These are phyloP conservation scores for Alternaria burnsii DNA, from an alignment of 2,329 filamentous ascomycete species.

Conservation along the genomic window DNA sequence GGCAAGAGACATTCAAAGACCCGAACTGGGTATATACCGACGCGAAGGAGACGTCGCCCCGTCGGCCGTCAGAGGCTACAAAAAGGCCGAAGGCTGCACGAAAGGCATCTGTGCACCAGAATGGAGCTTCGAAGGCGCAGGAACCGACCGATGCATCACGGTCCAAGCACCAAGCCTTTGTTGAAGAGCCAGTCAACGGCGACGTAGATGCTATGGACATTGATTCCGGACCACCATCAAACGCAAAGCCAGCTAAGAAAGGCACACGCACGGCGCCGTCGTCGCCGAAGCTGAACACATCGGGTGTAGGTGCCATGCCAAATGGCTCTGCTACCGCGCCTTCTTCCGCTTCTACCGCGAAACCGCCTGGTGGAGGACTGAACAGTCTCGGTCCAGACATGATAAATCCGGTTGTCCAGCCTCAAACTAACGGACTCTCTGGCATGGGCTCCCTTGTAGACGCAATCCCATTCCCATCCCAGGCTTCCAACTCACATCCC, in stretches of 20 bases:
- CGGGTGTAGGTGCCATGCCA: constrained; percentile 14
- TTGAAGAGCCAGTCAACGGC: constrained; percentile 35
- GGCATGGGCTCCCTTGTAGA: constrained; percentile 63
- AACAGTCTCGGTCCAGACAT: constrained; percentile 60
- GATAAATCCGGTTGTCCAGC: constrained; percentile 58
- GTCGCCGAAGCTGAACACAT: constrained; percentile 14
- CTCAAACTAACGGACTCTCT: constrained; percentile 57
- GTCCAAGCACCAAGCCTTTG: constrained; percentile 44
- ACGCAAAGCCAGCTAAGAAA: constrained; percentile 18
- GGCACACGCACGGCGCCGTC: constrained; percentile 9
- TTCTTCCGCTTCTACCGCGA: constrained; percentile 24
- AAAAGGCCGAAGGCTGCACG: constrained; percentile 41
- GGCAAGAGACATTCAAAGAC: constrained; percentile 56
- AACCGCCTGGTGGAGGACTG: constrained; percentile 31
- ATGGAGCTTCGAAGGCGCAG: constrained; percentile 40
- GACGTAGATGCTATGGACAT: constrained; percentile 59
- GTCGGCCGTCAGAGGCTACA: constrained; percentile 37
- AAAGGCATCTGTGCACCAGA: constrained; percentile 44
- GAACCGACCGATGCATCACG: constrained; percentile 37
- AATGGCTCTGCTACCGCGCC: constrained; percentile 29
- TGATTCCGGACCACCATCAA: constrained; percentile 48
- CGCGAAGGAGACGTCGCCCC: constrained; percentile 42
- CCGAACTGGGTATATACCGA: constrained; percentile 49
- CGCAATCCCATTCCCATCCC: constrained; percentile 67
- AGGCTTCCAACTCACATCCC: constrained; percentile 56